Evolutionary conservation across 306 rosid species (phyloP), one percentile per base, ranked within the genome.

Genomic region (Quercus agrifolia): DNA sequence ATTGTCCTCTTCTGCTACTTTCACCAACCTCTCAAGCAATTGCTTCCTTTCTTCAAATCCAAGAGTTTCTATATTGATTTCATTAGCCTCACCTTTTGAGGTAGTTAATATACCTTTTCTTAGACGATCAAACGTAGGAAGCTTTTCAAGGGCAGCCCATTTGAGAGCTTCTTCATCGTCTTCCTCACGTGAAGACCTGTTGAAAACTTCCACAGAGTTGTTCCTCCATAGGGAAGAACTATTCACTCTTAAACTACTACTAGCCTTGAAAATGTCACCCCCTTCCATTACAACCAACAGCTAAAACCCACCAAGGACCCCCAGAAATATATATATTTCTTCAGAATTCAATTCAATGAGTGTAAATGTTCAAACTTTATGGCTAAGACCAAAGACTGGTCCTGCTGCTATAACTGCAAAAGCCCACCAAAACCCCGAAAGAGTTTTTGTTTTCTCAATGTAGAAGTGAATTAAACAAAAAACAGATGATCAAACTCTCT

Each of bases 81-180:
- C 92, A 59, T 31, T 77, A 5, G 83, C 80, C 9, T 63, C 82
- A 0, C 94, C 93, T 10, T 20, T 27, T 0, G 94, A 78, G 1
- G 88, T 52, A 9, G 87, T 70, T 69, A 93, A 75, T 81, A 93
- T 75, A 5, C 94, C 97, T 85, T 85, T 93, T 73, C 86, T 89
- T 30, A 93, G n/a, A 58, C 97, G 98, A 56, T 70, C 73, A 78
- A 85, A 89, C 15, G 97, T 91, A 2, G 97, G 98, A 30, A 93
- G 93, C 79, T 74, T 88, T 78, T 91, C 91, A 6, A 91, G 80
- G 1, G 89, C 89, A 54, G 90, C 90, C 97, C 97, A 90, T 76
- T 82, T 87, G 5, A 93, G 89, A 83, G 90, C 91, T 49, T 79
- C 89, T 80, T 88, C 97, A 76, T 90, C 96, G 1, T 86, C 87